phyloP scores from a whole-genome alignment of 768 basidiomycete genomes.

The Plicaturopsis crispa region DNA sequence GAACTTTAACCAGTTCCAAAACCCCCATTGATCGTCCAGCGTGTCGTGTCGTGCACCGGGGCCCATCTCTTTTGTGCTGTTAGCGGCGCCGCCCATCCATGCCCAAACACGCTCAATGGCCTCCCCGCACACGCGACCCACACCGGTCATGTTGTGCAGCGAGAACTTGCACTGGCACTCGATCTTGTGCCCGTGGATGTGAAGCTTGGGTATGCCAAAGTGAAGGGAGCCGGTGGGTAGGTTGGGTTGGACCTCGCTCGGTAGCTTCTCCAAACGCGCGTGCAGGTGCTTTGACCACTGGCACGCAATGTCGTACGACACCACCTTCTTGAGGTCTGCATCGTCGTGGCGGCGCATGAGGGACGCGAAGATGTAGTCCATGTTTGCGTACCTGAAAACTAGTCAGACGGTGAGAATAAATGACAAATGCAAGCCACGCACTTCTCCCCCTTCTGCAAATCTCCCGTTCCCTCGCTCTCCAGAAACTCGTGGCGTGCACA shows the following conservation, averaged over 20 bases:
- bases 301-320: slow-evolving; percentile 28
- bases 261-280: neutral
- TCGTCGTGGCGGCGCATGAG: slow-evolving; percentile 1
- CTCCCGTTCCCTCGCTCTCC: slow-evolving; percentile 9
- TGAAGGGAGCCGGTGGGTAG: neutral
- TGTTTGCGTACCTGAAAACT: slow-evolving; percentile 12
- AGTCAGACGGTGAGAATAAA: neutral
- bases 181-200: slow-evolving; percentile 14
- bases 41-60: slow-evolving; percentile 15
- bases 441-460: slow-evolving; percentile 18
- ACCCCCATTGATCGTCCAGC: slow-evolving; percentile 19
- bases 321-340: slow-evolving; percentile 3
- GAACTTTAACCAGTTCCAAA: slow-evolving; percentile 11
- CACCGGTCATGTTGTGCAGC: slow-evolving; percentile 14
- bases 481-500: slow-evolving; percentile 13
- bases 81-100: slow-evolving; percentile 18
- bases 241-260: neutral
- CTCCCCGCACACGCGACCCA: slow-evolving; percentile 26
- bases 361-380: slow-evolving; percentile 17
- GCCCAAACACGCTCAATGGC: slow-evolving; percentile 25
- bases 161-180: slow-evolving; percentile 10
- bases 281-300: slow-evolving; percentile 13
- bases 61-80: slow-evolving; percentile 32
- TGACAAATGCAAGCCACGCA: slow-evolving; percentile 6
- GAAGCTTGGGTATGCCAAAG: slow-evolving; percentile 12